phyloP scores from a whole-genome alignment of 2,329 filamentous ascomycete species.

The Orbilia quercus region DNA sequence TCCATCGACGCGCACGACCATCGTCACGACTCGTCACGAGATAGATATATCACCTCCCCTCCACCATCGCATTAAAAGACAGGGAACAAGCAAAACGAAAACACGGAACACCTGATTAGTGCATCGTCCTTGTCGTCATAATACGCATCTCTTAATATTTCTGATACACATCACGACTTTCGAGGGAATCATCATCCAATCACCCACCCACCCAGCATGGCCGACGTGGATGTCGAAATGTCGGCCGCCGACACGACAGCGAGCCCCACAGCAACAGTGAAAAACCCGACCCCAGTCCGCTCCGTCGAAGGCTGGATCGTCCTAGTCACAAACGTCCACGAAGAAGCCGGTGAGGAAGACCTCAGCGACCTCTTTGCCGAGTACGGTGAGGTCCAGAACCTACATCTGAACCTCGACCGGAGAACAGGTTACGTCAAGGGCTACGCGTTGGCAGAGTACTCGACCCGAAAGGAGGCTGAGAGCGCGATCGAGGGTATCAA shows the following conservation, averaged over 20 bases:
- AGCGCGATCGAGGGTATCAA: slow-evolving; percentile 86
- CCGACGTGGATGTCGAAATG: slow-evolving; percentile 52
- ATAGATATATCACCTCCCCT: neutral
- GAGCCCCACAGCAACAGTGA: slow-evolving; percentile 4
- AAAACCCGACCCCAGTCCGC: slow-evolving; percentile 77
- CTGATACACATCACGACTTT: no score
- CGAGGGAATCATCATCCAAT: no score
- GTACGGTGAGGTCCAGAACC: slow-evolving; percentile 86
- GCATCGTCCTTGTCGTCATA: neutral
- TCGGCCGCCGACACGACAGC: slow-evolving; percentile 5
- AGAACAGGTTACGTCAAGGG: slow-evolving; percentile 90
- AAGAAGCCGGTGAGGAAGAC: slow-evolving; percentile 85
- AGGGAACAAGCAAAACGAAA: neutral
- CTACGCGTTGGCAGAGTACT: slow-evolving; percentile 86
- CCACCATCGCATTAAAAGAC: slow-evolving; percentile 7
- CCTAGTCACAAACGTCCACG: slow-evolving; percentile 86
- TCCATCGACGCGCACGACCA: neutral
- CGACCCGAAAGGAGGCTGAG: slow-evolving; percentile 75
- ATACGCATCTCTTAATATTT: no score
- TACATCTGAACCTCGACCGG: slow-evolving; percentile 84
- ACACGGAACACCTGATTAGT: neutral
- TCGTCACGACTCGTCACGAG: slow-evolving; percentile 34
- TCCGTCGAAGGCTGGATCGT: slow-evolving; percentile 92
- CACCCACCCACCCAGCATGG: slow-evolving; percentile 28
- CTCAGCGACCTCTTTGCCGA: slow-evolving; percentile 84